Evolutionary conservation across 257 asterid genomes (phyloP).

Genomic region (Echium plantagineum): DNA sequence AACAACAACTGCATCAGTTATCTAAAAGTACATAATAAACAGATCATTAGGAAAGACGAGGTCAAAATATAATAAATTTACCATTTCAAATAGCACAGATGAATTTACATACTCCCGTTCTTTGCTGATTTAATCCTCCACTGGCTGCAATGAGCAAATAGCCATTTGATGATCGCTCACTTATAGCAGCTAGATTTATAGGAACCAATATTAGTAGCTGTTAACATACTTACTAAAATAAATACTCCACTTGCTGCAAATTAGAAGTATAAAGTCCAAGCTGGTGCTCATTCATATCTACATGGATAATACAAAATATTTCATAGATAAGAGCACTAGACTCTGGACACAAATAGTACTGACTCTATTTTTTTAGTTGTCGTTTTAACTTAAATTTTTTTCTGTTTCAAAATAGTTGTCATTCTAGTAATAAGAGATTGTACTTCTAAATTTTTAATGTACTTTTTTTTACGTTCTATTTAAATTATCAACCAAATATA

Average conservation of each 20-base stretch:
- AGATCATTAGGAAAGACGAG: conserved; percentile 12
- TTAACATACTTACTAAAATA: conserved; percentile 9
- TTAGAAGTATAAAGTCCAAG: background rate
- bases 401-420: too few species aligned
- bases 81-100: background rate
- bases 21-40: conserved; percentile 33
- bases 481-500: too few species aligned
- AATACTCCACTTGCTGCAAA: background rate
- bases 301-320: too few species aligned
- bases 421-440: too few species aligned
- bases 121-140: conserved; percentile 97
- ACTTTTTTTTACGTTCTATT: too few species aligned
- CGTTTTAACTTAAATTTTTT: too few species aligned
- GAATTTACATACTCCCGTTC: conserved; percentile 71
- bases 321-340: too few species aligned
- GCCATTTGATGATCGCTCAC: conserved; percentile 71
- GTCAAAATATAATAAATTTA: conserved; percentile 8
- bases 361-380: too few species aligned
- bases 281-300: background rate
- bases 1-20: conserved; percentile 97
- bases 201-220: conserved; percentile 10
- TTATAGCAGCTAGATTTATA: conserved; percentile 58
- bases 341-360: too few species aligned
- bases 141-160: conserved; percentile 95
- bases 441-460: too few species aligned